phyloP scores from a whole-genome alignment of 257 asterid genomes.

The Catharanthus roseus region DNA sequence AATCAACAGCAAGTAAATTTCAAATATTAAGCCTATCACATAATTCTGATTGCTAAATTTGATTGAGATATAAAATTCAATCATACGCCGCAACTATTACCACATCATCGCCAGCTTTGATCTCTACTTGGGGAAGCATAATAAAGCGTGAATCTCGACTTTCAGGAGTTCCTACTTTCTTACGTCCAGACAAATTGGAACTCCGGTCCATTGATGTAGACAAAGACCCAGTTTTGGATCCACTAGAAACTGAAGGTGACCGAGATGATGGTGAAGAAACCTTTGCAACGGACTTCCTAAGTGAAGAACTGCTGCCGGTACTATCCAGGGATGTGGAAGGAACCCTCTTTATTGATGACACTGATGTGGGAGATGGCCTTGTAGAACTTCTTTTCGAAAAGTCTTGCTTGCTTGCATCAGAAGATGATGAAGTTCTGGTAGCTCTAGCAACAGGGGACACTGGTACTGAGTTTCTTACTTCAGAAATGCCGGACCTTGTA shows the following conservation, averaged over 20 bases:
- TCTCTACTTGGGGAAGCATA: conserved; percentile 94
- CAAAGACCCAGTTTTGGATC: conserved; percentile 50
- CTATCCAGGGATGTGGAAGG: conserved; percentile 68
- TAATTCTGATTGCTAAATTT: neutral
- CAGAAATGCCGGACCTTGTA: conserved; percentile 37
- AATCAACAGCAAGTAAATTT: neutral
- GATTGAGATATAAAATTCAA: neutral
- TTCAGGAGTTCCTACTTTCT: conserved; percentile 65
- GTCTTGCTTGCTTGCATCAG: conserved; percentile 52
- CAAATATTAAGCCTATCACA: neutral
- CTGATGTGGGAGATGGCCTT: conserved; percentile 50
- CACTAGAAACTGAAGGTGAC: conserved; percentile 61
- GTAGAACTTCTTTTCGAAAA: conserved; percentile 39
- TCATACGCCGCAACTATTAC: conserved; percentile 37
- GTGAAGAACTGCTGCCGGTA: conserved; percentile 53
- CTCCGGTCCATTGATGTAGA: conserved; percentile 50
- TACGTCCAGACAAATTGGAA: conserved; percentile 47
- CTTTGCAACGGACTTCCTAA: conserved; percentile 48
- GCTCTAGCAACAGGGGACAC: conserved; percentile 53
- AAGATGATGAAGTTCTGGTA: conserved; percentile 61
- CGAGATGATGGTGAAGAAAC: conserved; percentile 40
- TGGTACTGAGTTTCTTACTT: conserved; percentile 54
- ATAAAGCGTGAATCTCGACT: conserved; percentile 81
- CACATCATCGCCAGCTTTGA: conserved; percentile 89
- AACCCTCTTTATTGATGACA: conserved; percentile 45